Percentiles rank a stretch among this genome's conserved stretches.
Evolutionary conservation across 495 filamentous ascomycete species (phyloP).

Genomic region (Talaromyces liani): DNA sequence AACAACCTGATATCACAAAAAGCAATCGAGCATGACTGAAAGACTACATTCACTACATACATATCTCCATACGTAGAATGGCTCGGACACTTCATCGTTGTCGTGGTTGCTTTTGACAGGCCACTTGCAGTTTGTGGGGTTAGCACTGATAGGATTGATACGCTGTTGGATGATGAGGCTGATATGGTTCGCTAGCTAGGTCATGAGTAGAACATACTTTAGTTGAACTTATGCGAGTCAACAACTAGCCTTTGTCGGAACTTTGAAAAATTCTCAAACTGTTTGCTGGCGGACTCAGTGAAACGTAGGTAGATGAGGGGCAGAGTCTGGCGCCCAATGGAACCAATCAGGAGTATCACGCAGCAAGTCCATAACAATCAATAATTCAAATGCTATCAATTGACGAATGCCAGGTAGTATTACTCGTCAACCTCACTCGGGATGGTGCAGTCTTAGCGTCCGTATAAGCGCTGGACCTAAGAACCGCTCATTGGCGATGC

Average conservation of each 20-base stretch:
- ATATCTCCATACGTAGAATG: not conserved
- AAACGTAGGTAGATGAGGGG: conserved; percentile 2
- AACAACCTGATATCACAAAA: not conserved
- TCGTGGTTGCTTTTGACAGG: not conserved
- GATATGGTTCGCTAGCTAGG: not conserved
- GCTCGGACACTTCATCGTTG: not conserved
- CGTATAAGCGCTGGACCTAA: not conserved
- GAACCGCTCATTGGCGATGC: not conserved
- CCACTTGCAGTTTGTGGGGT: not conserved
- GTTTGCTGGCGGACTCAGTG: not conserved
- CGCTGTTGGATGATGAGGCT: not conserved
- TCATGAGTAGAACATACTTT: not conserved
- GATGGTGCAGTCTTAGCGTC: not conserved
- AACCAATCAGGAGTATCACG: not conserved
- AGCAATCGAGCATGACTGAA: not conserved
- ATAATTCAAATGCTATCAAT: not conserved
- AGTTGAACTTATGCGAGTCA: not conserved
- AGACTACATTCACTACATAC: not conserved
- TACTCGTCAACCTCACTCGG: not conserved
- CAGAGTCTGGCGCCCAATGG: not conserved
- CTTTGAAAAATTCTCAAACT: not conserved
- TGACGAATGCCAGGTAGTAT: not conserved
- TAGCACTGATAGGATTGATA: not conserved
- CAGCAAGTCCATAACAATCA: not conserved
- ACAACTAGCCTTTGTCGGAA: not conserved